Conservation (phyloP, 495 filamentous ascomycete genomes). For the Friedmanniomyces simplex region DNA sequence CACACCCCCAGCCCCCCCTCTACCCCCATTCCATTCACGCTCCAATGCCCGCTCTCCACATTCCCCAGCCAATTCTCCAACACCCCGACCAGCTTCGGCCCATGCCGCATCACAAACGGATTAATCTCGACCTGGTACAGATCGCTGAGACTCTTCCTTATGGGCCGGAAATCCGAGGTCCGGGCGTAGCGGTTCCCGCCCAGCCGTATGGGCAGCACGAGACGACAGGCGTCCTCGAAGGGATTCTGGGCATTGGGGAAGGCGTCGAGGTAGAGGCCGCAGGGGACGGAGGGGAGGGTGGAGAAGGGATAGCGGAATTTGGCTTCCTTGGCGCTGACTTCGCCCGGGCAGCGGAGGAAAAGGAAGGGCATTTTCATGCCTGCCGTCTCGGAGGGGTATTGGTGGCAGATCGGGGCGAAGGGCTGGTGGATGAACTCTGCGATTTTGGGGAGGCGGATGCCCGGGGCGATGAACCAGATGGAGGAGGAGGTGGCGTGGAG, state of each 20-base stretch:
- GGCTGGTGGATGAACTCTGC: slow-evolving; percentile 17
- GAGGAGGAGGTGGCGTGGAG: neutral
- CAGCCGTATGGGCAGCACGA: slow-evolving; percentile 10
- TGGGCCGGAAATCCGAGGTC: slow-evolving; percentile 12
- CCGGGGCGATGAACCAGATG: slow-evolving; percentile 14
- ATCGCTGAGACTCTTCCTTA: slow-evolving; percentile 7
- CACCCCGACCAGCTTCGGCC: slow-evolving; percentile 9
- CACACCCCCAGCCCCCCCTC: slow-evolving; percentile 13
- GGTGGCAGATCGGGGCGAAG: neutral
- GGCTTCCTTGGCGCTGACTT: slow-evolving; percentile 11
- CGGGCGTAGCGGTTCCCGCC: slow-evolving; percentile 8
- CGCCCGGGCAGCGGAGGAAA: slow-evolving; percentile 13
- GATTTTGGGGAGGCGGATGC: slow-evolving; percentile 16
- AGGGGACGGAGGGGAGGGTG: slow-evolving; percentile 7
- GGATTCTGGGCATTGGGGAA: slow-evolving; percentile 17
- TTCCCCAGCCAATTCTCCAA: slow-evolving; percentile 17
- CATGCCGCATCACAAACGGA: slow-evolving; percentile 16
- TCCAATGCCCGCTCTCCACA: slow-evolving; percentile 16
- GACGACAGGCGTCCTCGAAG: slow-evolving; percentile 11
- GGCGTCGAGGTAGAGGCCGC: slow-evolving; percentile 16
- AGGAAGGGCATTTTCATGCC: slow-evolving; percentile 19
- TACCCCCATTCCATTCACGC: slow-evolving; percentile 15
- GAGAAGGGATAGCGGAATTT: slow-evolving; percentile 16
- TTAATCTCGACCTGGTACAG: slow-evolving; percentile 15
- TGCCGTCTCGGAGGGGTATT: slow-evolving; percentile 8